These are phyloP conservation scores for Blastomyces emzantsi DNA, from an alignment of 2,329 filamentous ascomycete species.

Conservation along the genomic window DNA sequence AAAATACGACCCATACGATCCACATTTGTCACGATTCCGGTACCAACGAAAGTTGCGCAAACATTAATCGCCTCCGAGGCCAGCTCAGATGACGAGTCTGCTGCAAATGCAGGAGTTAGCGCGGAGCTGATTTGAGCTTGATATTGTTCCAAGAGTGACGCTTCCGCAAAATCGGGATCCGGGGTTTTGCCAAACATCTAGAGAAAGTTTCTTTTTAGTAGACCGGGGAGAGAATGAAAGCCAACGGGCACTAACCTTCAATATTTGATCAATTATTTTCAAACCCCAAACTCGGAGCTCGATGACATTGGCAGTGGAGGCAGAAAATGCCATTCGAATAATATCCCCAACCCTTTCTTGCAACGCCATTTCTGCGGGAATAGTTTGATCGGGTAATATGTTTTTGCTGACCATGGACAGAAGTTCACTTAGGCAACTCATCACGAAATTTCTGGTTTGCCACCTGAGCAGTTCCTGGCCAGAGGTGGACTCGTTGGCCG, in stretches of 20 bases:
- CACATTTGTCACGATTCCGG: slow-evolving; percentile 92
- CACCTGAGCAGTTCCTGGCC: slow-evolving; percentile 85
- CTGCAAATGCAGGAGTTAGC: slow-evolving; percentile 88
- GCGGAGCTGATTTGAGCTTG: slow-evolving; percentile 97
- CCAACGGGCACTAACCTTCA: slow-evolving; percentile 49
- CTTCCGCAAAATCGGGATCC: slow-evolving; percentile 96
- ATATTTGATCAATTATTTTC: slow-evolving; percentile 83
- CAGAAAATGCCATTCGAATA: slow-evolving; percentile 93
- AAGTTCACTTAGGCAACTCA: slow-evolving; percentile 78
- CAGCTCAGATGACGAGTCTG: slow-evolving; percentile 89
- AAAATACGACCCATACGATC: slow-evolving; percentile 98
- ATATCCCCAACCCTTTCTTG: slow-evolving; percentile 84
- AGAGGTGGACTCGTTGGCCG: slow-evolving; percentile 40
- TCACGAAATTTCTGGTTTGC: slow-evolving; percentile 92
- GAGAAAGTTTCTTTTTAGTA: slow-evolving; percentile 9
- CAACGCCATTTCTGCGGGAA: slow-evolving; percentile 65
- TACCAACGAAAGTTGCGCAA: slow-evolving; percentile 95
- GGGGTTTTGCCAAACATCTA: slow-evolving; percentile 87
- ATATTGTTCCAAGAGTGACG: slow-evolving; percentile 92
- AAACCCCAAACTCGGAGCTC: slow-evolving; percentile 84
- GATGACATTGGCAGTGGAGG: slow-evolving; percentile 86
- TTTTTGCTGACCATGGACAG: slow-evolving; percentile 71
- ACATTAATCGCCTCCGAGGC: slow-evolving; percentile 95
- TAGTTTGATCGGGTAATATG: slow-evolving; percentile 66
- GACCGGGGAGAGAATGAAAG: neutral